Evolutionary conservation across 2,329 filamentous ascomycete genomes (phyloP), one percentile per base, ranked within the genome.

Genomic region (Fusarium verrucosum): DNA sequence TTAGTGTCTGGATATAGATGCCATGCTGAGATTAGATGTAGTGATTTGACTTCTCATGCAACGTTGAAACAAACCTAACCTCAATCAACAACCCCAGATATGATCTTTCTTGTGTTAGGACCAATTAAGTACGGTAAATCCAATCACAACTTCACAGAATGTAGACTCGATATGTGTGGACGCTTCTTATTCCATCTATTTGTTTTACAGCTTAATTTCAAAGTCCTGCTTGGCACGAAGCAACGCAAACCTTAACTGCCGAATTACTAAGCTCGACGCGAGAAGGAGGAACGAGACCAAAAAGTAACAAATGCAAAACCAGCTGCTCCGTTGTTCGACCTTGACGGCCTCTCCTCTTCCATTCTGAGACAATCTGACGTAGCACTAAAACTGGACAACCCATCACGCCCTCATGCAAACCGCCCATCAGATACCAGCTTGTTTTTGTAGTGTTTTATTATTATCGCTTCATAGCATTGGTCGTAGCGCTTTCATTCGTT

Each of bases 221-320:
- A 25, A 32, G 22, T 37, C 56, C 17, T 37, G 20, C n/a, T 32
- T 35, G 17, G 17, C 10, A 17, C 16, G 35, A 44, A 17, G 23
- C 9, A 54, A 35, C 26, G 7, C 17, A 16, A 25, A 42, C 11
- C 37, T 9, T n/a, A 35, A 22, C 28, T 38, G 32, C 16, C 22
- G 20, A 37, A 46, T 33, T 41, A 38, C 36, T 32, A 41, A 65
- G 50, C 25, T 49, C 41, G 25, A 50, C n/a, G 25, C 16, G 20
- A 55, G 20, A 52, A 42, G 40, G 51, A 51, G 14, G 46, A 63
- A 62, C 33, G 61, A 63, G 58, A 64, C 54, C 54, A 63, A 71
- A 64, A 46, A 38, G 28, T 62, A 71, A 67, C 58, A 69, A 61
- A 69, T 50, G 66, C 68, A 70, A 68, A 71, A 68, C 61, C 66